A percentile compares a stretch with the other conserved stretches of the same genome.
Conservation (phyloP, 371 early-diverging fungal species). For the Choanephora cucurbitarum region DNA sequence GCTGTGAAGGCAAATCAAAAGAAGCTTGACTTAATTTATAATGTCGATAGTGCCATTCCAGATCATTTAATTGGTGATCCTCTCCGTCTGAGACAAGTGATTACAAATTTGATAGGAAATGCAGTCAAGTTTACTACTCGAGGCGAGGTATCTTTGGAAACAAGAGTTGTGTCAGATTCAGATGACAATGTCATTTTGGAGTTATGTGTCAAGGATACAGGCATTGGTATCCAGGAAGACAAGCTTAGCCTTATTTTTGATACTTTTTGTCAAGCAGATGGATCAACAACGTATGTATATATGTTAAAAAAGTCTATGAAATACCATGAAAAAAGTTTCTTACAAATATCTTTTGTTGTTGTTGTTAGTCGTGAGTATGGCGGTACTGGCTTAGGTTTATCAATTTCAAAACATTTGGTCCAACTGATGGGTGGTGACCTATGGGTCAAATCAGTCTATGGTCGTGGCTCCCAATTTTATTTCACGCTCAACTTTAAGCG, state of each 20-base stretch:
- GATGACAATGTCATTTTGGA: constrained; percentile 53
- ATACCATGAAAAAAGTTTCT: too few species aligned
- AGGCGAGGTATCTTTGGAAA: constrained; percentile 64
- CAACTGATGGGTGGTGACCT: constrained; percentile 80
- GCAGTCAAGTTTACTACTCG: constrained; percentile 85
- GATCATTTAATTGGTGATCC: constrained; percentile 79
- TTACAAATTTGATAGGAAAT: constrained; percentile 84
- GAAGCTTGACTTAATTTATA: constrained; percentile 61
- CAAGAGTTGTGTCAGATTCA: constrained; percentile 34
- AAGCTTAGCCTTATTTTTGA: constrained; percentile 76
- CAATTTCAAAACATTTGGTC: constrained; percentile 76
- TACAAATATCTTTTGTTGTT: not conserved
- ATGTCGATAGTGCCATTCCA: constrained; percentile 67
- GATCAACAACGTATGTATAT: constrained; percentile 66
- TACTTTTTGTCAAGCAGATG: constrained; percentile 82
- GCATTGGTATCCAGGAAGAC: constrained; percentile 84
- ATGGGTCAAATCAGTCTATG: constrained; percentile 70
- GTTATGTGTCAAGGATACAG: constrained; percentile 79
- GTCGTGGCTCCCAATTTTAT: constrained; percentile 74
- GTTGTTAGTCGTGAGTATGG: constrained; percentile 67
- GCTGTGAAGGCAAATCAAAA: constrained; percentile 72
- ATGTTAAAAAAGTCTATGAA: too few species aligned
- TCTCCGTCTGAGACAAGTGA: constrained; percentile 73
- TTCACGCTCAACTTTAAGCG: constrained; percentile 60
- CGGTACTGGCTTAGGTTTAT: constrained; percentile 85